These are phyloP conservation scores for Dictyostelium purpureum DNA, from an alignment of 78 protist genomes.

Conservation along the genomic window DNA sequence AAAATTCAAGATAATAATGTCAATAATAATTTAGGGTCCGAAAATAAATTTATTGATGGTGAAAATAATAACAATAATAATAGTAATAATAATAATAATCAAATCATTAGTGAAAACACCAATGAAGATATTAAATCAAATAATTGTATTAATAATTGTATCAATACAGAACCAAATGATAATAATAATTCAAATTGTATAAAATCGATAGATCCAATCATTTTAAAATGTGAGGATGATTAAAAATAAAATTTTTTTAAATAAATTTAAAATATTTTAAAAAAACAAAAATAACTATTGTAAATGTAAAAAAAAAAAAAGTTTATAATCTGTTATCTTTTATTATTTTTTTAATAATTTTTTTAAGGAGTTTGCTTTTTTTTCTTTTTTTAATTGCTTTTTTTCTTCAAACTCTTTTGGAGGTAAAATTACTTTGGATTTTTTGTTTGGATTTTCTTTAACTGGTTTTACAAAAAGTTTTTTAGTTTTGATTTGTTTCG, in stretches of 20 bases:
- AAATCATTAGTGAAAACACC: neutral
- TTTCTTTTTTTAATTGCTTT: neutral
- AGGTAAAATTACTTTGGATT: neutral
- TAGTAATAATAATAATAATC: neutral
- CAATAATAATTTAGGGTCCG: neutral
- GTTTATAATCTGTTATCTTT: too few species aligned
- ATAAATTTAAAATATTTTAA: too few species aligned
- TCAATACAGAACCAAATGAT: neutral
- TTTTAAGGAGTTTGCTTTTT: neutral
- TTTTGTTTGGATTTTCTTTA: neutral
- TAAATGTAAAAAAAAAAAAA: too few species aligned
- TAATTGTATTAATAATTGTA: conserved; percentile 20
- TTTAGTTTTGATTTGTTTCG: neutral
- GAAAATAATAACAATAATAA: neutral
- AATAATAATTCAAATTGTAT: too few species aligned
- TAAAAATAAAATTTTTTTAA: too few species aligned
- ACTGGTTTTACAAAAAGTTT: neutral
- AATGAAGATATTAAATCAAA: neutral
- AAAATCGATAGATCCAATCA: conserved; percentile 8
- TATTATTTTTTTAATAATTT: neutral
- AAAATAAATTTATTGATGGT: too few species aligned
- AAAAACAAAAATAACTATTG: too few species aligned
- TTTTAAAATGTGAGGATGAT: conserved; percentile 4
- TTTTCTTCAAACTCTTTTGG: neutral
- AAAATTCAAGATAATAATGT: neutral